Percentiles rank a stretch among this genome's conserved stretches.
Evolutionary conservation across 495 filamentous ascomycete genomes (phyloP).

Genomic region (Copromyces sp.): DNA sequence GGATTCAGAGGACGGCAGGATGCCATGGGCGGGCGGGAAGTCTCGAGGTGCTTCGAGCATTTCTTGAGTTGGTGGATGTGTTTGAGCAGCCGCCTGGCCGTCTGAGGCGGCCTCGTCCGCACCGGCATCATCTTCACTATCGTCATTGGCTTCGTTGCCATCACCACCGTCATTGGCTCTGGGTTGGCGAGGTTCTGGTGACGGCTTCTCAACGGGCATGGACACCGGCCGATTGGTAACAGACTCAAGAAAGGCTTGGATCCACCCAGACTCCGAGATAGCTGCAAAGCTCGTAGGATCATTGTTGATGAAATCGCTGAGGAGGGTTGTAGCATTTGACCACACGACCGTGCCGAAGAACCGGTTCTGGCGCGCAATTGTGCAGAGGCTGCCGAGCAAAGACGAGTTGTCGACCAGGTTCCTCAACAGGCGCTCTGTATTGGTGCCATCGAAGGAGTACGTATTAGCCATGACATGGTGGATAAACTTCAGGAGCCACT

Average conservation of each 20-base stretch:
- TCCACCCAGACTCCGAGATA: slow-evolving; percentile 86
- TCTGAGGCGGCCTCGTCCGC: slow-evolving; percentile 25
- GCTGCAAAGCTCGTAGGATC: slow-evolving; percentile 96
- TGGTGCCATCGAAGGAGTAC: slow-evolving; percentile 47
- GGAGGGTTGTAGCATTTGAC: slow-evolving; percentile 81
- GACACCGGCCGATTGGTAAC: slow-evolving; percentile 52
- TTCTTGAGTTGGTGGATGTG: slow-evolving; percentile 33
- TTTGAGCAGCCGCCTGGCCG: slow-evolving; percentile 30
- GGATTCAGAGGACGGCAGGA: slow-evolving; percentile 74
- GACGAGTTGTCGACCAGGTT: slow-evolving; percentile 92
- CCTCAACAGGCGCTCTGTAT: slow-evolving; percentile 77
- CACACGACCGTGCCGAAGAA: slow-evolving; percentile 86
- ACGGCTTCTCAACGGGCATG: slow-evolving; percentile 18
- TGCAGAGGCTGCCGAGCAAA: slow-evolving; percentile 63
- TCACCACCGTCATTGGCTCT: neutral
- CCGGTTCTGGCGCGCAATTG: slow-evolving; percentile 67
- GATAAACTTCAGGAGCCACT: slow-evolving; percentile 91
- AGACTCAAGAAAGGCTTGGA: slow-evolving; percentile 69
- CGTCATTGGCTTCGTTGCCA: neutral
- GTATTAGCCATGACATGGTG: slow-evolving; percentile 87
- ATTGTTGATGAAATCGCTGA: slow-evolving; percentile 96
- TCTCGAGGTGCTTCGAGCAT: slow-evolving; percentile 32
- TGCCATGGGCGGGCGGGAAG: slow-evolving; percentile 53
- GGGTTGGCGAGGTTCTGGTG: slow-evolving; percentile 5
- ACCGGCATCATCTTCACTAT: slow-evolving; percentile 21